These are phyloP conservation scores for Russula emetica DNA, from an alignment of 768 basidiomycete genomes.

Conservation along the genomic window DNA sequence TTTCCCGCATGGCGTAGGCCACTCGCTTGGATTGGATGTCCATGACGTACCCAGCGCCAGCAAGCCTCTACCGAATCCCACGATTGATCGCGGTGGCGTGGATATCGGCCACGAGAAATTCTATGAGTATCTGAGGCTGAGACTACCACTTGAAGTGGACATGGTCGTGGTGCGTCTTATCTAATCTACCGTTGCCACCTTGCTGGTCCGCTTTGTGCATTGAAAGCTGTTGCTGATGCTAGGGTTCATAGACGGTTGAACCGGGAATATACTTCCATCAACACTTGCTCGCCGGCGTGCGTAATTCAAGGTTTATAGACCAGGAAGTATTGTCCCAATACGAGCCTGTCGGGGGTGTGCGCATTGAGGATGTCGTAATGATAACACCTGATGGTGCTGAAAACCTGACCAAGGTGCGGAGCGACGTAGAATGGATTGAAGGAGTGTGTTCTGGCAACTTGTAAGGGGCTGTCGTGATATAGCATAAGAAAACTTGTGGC, in stretches of 20 bases:
- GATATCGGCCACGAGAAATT: slow-evolving; percentile 52
- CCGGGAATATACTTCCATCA: slow-evolving; percentile 87
- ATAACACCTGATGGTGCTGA: slow-evolving; percentile 71
- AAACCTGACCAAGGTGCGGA: slow-evolving; percentile 81
- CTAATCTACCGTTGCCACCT: neutral
- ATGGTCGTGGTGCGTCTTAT: slow-evolving; percentile 77
- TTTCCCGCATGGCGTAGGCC: slow-evolving; percentile 92
- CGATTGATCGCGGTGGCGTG: slow-evolving; percentile 37
- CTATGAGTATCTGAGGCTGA: slow-evolving; percentile 75
- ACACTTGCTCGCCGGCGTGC: slow-evolving; percentile 62
- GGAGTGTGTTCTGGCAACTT: slow-evolving; percentile 66
- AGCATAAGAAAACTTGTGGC: too few species aligned
- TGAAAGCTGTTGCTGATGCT: slow-evolving; percentile 4
- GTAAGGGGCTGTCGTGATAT: slow-evolving; percentile 21
- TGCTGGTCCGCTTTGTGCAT: neutral
- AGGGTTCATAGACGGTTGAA: slow-evolving; percentile 66
- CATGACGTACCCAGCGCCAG: slow-evolving; percentile 87
- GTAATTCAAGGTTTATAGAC: slow-evolving; percentile 63
- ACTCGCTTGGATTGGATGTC: slow-evolving; percentile 90
- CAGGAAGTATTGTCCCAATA: slow-evolving; percentile 65
- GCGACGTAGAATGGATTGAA: slow-evolving; percentile 82
- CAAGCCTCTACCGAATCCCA: slow-evolving; percentile 59
- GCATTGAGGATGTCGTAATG: slow-evolving; percentile 89
- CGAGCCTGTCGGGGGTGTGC: slow-evolving; percentile 80
- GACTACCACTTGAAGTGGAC: slow-evolving; percentile 63